A percentile compares a stretch with the other conserved stretches of the same genome.
These are phyloP conservation scores for Nannochloropsis oceanica DNA, from an alignment of 108 stramenopile species.

Conservation along the genomic window DNA sequence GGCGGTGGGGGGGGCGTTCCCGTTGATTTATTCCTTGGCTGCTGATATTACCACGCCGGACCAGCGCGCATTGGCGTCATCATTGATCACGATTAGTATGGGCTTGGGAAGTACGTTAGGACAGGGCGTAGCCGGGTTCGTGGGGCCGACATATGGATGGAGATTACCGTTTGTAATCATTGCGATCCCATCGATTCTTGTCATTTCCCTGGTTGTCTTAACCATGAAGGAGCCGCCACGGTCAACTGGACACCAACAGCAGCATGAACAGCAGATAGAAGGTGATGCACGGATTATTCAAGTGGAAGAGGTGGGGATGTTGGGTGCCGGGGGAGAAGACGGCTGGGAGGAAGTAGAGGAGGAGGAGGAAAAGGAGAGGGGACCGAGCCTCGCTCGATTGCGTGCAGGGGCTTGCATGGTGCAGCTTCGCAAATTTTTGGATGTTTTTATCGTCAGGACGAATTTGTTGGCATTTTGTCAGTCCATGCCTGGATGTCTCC, in stretches of 20 bases:
- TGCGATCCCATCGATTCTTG: neutral
- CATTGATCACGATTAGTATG: constrained; percentile 17
- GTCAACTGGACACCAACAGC: neutral
- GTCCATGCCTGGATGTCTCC: constrained; percentile 30
- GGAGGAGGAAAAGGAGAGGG: neutral
- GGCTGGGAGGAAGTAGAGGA: neutral
- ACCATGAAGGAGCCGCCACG: neutral
- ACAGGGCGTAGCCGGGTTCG: constrained; percentile 23
- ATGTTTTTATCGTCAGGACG: neutral
- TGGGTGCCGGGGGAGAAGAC: neutral
- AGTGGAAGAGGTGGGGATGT: neutral
- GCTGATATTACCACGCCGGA: constrained; percentile 18
- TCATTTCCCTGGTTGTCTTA: neutral
- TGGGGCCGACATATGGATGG: constrained; percentile 27
- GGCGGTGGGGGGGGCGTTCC: constrained; percentile 32
- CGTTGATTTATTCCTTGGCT: constrained; percentile 23
- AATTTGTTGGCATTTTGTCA: constrained; percentile 15
- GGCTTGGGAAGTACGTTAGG: constrained; percentile 8
- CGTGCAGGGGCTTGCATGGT: neutral
- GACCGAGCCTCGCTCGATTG: neutral
- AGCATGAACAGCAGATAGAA: neutral
- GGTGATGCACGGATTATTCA: neutral
- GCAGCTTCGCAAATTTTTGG: neutral
- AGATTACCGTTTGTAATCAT: constrained; percentile 18
- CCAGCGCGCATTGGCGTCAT: constrained; percentile 15